These are phyloP conservation scores for Sarocladiaceae sp. DNA, from an alignment of 2,329 filamentous ascomycete genomes.

Conservation along the genomic window DNA sequence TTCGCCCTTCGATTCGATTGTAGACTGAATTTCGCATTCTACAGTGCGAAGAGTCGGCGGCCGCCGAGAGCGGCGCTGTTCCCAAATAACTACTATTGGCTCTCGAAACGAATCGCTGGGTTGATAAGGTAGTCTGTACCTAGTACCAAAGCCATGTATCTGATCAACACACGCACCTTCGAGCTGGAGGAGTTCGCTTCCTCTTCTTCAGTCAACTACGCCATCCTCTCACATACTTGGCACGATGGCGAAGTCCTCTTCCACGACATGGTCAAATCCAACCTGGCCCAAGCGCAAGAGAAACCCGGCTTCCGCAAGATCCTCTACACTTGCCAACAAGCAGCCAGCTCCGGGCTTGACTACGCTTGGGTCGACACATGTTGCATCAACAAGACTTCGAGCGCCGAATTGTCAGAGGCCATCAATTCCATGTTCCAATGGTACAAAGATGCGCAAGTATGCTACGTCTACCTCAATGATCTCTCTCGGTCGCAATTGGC, in stretches of 20 bases:
- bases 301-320: neutral
- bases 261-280: slow-evolving; percentile 13
- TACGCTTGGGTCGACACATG: slow-evolving; percentile 25
- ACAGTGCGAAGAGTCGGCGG: too few relatives aligned
- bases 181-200: slow-evolving; percentile 16
- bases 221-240: slow-evolving; percentile 21
- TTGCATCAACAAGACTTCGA: slow-evolving; percentile 20
- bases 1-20: too few relatives aligned
- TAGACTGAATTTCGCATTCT: too few relatives aligned
- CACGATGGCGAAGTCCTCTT: slow-evolving; percentile 15
- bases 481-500: too few relatives aligned
- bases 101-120: too few relatives aligned
- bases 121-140: too few relatives aligned
- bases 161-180: slow-evolving; percentile 19
- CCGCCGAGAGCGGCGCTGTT: too few relatives aligned
- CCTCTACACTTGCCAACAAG: slow-evolving; percentile 3
- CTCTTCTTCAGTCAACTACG: slow-evolving; percentile 12
- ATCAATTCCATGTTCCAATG: too few relatives aligned
- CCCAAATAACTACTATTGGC: too few relatives aligned
- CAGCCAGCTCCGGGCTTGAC: slow-evolving; percentile 9
- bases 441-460: too few relatives aligned
- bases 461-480: too few relatives aligned
- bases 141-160: slow-evolving; percentile 16
- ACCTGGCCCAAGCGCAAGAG: neutral
- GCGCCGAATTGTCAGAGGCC: too few relatives aligned